A percentile compares a stretch with the other conserved stretches of the same genome.
Evolutionary conservation across 345 rosid species (phyloP).

Genomic region (Populus simonii): DNA sequence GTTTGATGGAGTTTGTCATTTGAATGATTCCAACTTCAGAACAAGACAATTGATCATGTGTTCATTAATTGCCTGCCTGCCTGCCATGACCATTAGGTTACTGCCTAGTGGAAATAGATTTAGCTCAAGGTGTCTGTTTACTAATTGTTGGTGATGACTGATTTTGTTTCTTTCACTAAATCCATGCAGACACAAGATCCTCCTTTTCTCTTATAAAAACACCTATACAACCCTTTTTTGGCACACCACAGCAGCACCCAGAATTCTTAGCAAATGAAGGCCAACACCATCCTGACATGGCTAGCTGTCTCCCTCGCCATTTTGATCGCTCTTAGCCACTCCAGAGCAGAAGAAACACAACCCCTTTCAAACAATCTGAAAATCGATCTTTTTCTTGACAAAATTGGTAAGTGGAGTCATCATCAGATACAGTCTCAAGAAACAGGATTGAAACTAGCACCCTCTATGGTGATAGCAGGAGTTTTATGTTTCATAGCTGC

Average conservation of each 20-base stretch:
- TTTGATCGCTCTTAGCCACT: constrained; percentile 19
- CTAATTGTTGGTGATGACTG: not conserved
- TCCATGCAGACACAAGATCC: not conserved
- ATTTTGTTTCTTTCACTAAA: not conserved
- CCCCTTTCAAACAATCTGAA: constrained; percentile 15
- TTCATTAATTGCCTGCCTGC: too few species aligned
- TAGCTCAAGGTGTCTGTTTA: not conserved
- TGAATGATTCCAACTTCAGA: not conserved
- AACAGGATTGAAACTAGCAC: constrained; percentile 31
- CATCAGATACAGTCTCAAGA: constrained; percentile 26
- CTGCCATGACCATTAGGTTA: too few species aligned
- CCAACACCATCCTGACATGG: not conserved
- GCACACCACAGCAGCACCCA: not conserved
- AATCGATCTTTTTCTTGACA: constrained; percentile 18
- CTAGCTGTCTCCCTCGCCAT: constrained; percentile 24
- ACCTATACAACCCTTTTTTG: not conserved
- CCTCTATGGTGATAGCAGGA: constrained; percentile 46
- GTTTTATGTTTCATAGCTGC: constrained; percentile 63
- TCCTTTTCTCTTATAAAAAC: not conserved
- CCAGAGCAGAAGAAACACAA: constrained; percentile 23
- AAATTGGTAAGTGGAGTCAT: constrained; percentile 38
- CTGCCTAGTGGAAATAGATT: too few species aligned
- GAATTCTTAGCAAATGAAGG: constrained; percentile 9
- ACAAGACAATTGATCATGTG: not conserved
- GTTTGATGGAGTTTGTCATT: too few species aligned